Evolutionary conservation across 2,329 filamentous ascomycete genomes (phyloP), one percentile per base, ranked within the genome.

Genomic region (Cyanodermella asteris): DNA sequence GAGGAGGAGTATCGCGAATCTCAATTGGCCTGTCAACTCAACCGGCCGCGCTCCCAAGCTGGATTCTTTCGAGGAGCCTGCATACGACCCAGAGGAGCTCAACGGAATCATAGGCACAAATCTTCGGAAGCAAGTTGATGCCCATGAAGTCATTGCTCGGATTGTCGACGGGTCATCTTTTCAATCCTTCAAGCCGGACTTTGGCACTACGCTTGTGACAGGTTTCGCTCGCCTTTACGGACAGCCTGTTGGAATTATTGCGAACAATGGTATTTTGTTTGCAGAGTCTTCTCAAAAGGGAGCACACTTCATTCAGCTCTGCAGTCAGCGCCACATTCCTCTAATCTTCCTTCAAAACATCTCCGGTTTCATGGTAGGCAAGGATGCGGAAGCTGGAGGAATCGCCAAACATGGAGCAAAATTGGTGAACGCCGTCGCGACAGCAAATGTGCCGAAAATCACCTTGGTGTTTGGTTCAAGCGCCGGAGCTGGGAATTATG

Each of bases 331-430:
- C 28, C 70, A 77, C 27, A 76, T 94, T 28, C 84, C 87, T 1
- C 59, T 94, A 7, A 62, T 94, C 25, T 94, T 94, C 52, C 56
- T 97, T 12, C 87, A 97, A 47, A 94, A 97, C 49, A 94, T 97
- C 44, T 73, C 72, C 5, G 87, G 87, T 21, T 97, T 97, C 63
- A 97, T 97, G 87, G 87, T 97, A 16, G 87, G 87, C 21, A 65
- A 69, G 11, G 78, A 87, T 39, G 81, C 84, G 1, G 87, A 97
- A 52, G 73, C 75, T 27, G 84, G 84, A 26, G 87, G 87, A 8
- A 94, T 97, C 38, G 87, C 87, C 27, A 94, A 94, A 60, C 90
- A 94, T 42, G 87, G 87, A 20, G 87, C 87, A 5, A 94, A 97
- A 53, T 67, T 97, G 11, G 87, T 94, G 15, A 91, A 81, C 3